Conservation (phyloP, 2,329 filamentous ascomycete species). For the Trichoderma sp. region DNA sequence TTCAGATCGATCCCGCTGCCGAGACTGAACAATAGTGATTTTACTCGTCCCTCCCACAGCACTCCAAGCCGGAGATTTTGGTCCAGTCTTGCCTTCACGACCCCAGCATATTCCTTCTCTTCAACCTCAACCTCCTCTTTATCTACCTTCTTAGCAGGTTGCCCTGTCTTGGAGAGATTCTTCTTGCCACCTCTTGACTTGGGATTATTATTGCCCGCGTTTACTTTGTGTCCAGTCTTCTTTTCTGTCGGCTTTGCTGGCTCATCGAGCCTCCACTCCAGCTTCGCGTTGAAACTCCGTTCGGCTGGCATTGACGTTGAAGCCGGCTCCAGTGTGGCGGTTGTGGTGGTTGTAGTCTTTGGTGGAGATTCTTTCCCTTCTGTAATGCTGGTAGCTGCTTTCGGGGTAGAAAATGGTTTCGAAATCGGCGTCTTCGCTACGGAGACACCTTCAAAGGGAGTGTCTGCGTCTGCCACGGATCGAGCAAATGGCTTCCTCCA, state of each 20-base stretch:
- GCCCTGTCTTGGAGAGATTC: constrained; percentile 34
- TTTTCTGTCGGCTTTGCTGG: constrained; percentile 32
- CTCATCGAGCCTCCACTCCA: constrained; percentile 51
- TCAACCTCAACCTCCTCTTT: constrained; percentile 26
- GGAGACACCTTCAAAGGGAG: neutral
- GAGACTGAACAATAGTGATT: constrained; percentile 88
- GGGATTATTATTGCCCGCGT: constrained; percentile 42
- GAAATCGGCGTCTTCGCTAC: neutral
- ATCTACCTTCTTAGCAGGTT: constrained; percentile 26
- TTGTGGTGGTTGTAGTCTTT: neutral
- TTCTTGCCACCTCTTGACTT: constrained; percentile 50
- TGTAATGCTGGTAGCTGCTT: neutral
- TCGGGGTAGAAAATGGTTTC: neutral
- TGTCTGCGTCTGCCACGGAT: constrained; percentile 39
- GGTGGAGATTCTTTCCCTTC: neutral
- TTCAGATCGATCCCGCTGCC: constrained; percentile 83
- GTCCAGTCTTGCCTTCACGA: constrained; percentile 86
- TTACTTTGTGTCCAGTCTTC: neutral
- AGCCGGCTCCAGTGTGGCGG: neutral
- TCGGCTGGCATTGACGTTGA: constrained; percentile 8
- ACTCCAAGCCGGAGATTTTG: constrained; percentile 84
- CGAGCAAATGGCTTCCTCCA: constrained; percentile 68
- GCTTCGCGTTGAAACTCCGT: constrained; percentile 56
- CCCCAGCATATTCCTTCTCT: constrained; percentile 73
- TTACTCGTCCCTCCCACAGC: constrained; percentile 89